phyloP scores from a whole-genome alignment of 768 basidiomycete genomes.

The Trametes sanguinea region DNA sequence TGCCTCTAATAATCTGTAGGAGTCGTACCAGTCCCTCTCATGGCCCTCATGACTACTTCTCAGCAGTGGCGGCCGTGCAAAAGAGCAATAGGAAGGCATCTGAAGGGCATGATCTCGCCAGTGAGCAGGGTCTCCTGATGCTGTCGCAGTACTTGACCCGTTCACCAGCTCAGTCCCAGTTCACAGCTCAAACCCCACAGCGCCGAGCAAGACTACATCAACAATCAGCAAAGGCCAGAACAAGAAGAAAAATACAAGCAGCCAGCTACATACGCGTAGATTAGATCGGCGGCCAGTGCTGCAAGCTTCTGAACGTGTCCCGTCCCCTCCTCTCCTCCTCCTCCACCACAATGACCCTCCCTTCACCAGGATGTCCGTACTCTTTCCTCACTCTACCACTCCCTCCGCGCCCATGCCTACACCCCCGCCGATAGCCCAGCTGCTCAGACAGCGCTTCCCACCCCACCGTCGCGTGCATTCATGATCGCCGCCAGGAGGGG shows the following conservation, averaged over 20 bases:
- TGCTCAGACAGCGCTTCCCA: neutral
- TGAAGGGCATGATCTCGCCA: too few relatives aligned
- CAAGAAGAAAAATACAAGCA: neutral
- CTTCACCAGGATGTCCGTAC: neutral
- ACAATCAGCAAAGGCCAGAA: neutral
- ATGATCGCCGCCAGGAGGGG: conserved; percentile 72
- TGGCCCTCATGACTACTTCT: too few relatives aligned
- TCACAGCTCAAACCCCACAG: too few relatives aligned
- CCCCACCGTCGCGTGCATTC: conserved; percentile 32
- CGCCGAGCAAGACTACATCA: too few relatives aligned
- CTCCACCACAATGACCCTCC: neutral
- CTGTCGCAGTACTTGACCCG: too few relatives aligned
- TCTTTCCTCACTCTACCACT: neutral
- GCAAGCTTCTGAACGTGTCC: conserved; percentile 5
- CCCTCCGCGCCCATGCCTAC: neutral
- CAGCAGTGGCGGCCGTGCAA: too few relatives aligned
- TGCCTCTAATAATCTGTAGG: too few relatives aligned
- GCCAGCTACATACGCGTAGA: conserved; percentile 13
- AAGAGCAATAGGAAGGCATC: too few relatives aligned
- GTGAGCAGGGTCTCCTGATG: too few relatives aligned
- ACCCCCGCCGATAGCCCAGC: neutral
- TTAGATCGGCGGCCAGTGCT: neutral
- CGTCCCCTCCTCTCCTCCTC: neutral
- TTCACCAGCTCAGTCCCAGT: too few relatives aligned
- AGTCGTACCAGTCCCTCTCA: too few relatives aligned